These are phyloP conservation scores for Plasmopara halstedii DNA, from an alignment of 352 stramenopile genomes.

Conservation along the genomic window DNA sequence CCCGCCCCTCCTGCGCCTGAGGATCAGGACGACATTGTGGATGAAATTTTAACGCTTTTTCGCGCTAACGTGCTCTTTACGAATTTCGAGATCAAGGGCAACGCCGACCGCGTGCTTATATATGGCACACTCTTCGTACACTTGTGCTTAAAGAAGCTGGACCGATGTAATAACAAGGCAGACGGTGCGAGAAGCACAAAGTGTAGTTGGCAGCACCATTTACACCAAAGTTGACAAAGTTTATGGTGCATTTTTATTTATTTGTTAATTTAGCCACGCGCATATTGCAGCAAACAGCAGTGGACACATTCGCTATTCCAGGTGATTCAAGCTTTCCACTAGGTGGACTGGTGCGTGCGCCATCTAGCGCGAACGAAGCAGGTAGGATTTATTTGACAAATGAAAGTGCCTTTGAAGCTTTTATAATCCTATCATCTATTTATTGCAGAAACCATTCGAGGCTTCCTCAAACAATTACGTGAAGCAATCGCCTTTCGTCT, in stretches of 20 bases:
- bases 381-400: constrained; percentile 16
- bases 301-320: constrained; percentile 82
- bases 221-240: not conserved
- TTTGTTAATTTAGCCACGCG: constrained; percentile 36
- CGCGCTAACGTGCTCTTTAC: constrained; percentile 92
- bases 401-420: not conserved
- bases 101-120: constrained; percentile 88
- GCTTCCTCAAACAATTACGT: constrained; percentile 89
- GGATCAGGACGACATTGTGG: constrained; percentile 86
- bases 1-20: constrained; percentile 77
- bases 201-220: not conserved
- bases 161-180: constrained; percentile 68
- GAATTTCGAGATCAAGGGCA: constrained; percentile 90
- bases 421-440: constrained; percentile 1
- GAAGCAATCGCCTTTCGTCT: constrained; percentile 76
- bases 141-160: constrained; percentile 87
- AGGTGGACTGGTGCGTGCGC: constrained; percentile 68
- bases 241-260: constrained; percentile 3
- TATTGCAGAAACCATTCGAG: constrained; percentile 63
- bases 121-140: constrained; percentile 92
- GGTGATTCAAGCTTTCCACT: constrained; percentile 81
- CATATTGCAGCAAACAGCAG: constrained; percentile 71
- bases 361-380: constrained; percentile 68
- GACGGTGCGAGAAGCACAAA: constrained; percentile 31
- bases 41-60: constrained; percentile 91